Base-by-base conservation (phyloP, 805 yeast genomes). In the Scheffersomyces stipitis region DNA sequence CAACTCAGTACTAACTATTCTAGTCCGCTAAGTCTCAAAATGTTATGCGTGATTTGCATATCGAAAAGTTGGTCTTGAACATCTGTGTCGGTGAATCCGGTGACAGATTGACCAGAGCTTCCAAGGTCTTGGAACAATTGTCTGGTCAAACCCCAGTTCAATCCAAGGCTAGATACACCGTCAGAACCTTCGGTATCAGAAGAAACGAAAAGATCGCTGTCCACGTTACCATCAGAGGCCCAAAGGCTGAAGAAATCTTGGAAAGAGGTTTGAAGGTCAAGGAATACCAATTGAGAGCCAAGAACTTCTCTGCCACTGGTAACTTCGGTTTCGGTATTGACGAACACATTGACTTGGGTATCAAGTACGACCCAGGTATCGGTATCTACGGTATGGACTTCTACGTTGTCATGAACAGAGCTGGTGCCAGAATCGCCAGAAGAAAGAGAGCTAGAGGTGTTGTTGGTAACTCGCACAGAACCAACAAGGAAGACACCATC, bases 321-420 rank as follows among this genome's bases (percentile, higher is more conserved):
- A 93, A 93, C 96, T 93, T 93, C 67, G 99, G 99, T 81, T 93
- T 93, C 84, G 99, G 99, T 85, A 83, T 93, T 71, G 85, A 86
- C 62, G 99, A 93, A 83, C 99, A 93, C 83, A 93, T 93, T 66
- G 99, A 93, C 76, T 84, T 93, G 74, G 99, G 99, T 82, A 93
- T 93, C 85, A 93, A 93, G 82, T 93, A 93, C 80, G 99, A 93
- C 76, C 99, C 99, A 76, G 81, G 86, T 69, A 93, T 93, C 67
- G 98, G 98, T 74, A 93, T 93, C 73, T 93, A 91, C 93, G 99
- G 99, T 84, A 93, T 86, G 95, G 99, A 93, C 78, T 93, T 93
- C 88, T 93, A 90, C 90, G 89, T 93, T 69, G 96, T 91, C 69
- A 78, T 93, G 80, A 97, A 96, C 74, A 91, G 99, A 80, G 93